Evolutionary conservation across 805 yeast genomes (phyloP).

Genomic region (Saccharomycopsis sp.): DNA sequence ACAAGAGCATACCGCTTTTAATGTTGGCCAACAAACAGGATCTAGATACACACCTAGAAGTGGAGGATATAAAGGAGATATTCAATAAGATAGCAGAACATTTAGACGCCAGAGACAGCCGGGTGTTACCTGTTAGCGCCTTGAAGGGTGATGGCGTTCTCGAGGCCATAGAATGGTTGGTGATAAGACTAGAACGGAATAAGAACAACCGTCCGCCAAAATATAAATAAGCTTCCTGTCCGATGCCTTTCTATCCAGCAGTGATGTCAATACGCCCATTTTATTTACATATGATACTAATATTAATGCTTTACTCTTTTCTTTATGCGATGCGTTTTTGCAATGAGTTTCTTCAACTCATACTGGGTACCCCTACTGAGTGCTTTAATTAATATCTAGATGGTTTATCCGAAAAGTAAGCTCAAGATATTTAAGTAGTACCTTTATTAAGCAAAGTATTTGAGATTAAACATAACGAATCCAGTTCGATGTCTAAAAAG

Average conservation of each 20-base stretch:
- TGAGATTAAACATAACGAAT: background rate
- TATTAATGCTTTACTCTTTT: no score
- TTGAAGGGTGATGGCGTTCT: slow-evolving; percentile 73
- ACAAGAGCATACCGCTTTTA: slow-evolving; percentile 64
- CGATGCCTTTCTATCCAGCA: background rate
- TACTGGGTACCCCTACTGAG: no score
- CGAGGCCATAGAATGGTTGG: slow-evolving; percentile 88
- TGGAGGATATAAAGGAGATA: slow-evolving; percentile 74
- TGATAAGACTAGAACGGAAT: slow-evolving; percentile 59
- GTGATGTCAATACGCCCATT: background rate
- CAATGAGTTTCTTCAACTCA: no score
- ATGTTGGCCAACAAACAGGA: slow-evolving; percentile 98
- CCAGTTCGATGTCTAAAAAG: background rate
- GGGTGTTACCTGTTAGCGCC: slow-evolving; percentile 87
- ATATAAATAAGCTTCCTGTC: slow-evolving; percentile 29
- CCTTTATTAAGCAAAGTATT: no score
- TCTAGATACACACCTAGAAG: slow-evolving; percentile 58
- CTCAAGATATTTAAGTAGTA: background rate
- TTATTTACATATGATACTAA: background rate
- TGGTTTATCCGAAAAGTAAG: background rate
- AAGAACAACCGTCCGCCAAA: slow-evolving; percentile 56
- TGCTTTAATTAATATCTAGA: no score
- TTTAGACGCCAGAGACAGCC: slow-evolving; percentile 82
- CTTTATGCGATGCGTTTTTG: no score
- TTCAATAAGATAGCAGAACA: slow-evolving; percentile 77